These are phyloP conservation scores for Cucumis cinereus DNA, from an alignment of 306 rosid genomes.

Conservation along the genomic window DNA sequence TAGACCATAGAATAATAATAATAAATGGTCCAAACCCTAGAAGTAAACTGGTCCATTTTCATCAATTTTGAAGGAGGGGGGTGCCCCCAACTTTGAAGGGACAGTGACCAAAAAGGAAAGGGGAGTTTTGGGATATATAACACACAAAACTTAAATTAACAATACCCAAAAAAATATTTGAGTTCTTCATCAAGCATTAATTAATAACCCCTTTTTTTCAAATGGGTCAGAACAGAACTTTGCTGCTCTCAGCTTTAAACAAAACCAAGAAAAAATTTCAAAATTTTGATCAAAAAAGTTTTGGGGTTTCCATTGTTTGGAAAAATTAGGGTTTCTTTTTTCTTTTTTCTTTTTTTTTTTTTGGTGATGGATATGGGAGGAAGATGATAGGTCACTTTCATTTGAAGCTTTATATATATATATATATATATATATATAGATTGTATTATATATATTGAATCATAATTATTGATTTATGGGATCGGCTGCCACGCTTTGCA, in stretches of 20 bases:
- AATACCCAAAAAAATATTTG: background rate
- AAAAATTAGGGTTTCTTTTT: background rate
- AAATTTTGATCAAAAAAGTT: background rate
- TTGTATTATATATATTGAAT: background rate
- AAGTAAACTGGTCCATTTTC: background rate
- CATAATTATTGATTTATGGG: conserved; percentile 37
- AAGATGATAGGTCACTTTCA: conserved; percentile 1
- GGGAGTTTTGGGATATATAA: background rate
- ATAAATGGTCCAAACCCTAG: background rate
- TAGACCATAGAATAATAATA: background rate
- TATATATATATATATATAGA: too few relatives aligned
- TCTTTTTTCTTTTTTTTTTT: background rate
- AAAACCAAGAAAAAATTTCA: background rate
- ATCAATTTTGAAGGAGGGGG: background rate
- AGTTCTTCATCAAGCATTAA: background rate
- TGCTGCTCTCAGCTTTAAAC: background rate
- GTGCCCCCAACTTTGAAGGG: background rate
- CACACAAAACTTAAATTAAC: background rate
- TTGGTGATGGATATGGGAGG: background rate
- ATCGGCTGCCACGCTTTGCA: conserved; percentile 42
- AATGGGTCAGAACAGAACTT: conserved; percentile 1
- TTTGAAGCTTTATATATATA: conserved; percentile 7
- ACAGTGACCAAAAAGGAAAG: conserved; percentile 8
- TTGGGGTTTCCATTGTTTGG: background rate
- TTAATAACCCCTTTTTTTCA: background rate